These are phyloP conservation scores for Juncus inflexus DNA, from an alignment of 176 grass and related monocot species.

Conservation along the genomic window DNA sequence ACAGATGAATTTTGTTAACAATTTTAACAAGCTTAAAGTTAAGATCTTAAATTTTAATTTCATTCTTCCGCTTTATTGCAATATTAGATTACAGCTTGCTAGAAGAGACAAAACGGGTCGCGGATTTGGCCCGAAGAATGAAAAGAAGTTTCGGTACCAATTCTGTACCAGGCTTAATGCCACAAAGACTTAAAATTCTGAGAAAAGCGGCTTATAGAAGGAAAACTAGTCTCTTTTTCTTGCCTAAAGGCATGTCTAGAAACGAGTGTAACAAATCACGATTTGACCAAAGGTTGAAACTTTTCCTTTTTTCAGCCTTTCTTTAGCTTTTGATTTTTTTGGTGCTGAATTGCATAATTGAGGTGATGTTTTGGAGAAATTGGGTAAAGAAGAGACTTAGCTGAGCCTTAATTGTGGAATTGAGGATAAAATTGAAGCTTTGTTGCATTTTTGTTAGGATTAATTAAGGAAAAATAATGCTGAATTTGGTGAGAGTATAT, in stretches of 20 bases:
- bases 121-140: conserved; percentile 56
- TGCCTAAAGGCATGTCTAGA: conserved; percentile 73
- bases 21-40: too few species aligned
- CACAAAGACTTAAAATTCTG: conserved; percentile 33
- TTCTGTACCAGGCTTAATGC: conserved; percentile 29
- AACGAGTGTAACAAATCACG: conserved; percentile 53
- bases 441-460: too few species aligned
- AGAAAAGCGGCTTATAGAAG: conserved; percentile 41
- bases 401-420: background rate
- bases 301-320: background rate
- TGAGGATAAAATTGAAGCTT: too few species aligned
- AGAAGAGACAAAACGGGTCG: conserved; percentile 63
- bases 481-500: too few species aligned
- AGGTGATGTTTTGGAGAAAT: background rate
- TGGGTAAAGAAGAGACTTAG: background rate
- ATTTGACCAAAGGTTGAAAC: conserved; percentile 37
- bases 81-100: conserved; percentile 63
- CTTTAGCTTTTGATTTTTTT: background rate
- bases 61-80: background rate
- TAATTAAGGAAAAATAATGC: too few species aligned
- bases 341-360: background rate
- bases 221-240: conserved; percentile 43
- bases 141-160: conserved; percentile 45
- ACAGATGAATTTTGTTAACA: too few species aligned
- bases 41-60: too few species aligned